These are phyloP conservation scores for Phellopilus nigrolimitatus DNA, from an alignment of 1,284 basidiomycete genomes.

Conservation along the genomic window DNA sequence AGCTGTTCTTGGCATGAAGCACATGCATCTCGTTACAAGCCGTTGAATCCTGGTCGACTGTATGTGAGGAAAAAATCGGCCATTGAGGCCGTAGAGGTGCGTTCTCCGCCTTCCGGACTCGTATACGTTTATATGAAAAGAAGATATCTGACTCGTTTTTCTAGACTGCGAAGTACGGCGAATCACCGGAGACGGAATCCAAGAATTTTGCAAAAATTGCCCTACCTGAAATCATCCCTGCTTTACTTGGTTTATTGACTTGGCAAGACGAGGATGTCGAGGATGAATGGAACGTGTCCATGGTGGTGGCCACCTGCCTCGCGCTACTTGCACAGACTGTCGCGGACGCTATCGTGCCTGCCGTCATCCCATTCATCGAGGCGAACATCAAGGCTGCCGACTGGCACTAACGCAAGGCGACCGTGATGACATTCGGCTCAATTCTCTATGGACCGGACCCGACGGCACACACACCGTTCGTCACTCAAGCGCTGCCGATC, in stretches of 20 bases:
- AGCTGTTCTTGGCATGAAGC: constrained; percentile 97
- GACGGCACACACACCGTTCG: constrained; percentile 80
- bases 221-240: constrained; percentile 90
- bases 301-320: constrained; percentile 96
- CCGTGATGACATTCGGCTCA: constrained; percentile 97
- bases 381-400: constrained; percentile 88
- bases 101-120: constrained; percentile 18
- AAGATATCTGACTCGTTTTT: constrained; percentile 18
- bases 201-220: constrained; percentile 94
- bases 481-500: constrained; percentile 90
- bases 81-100: constrained; percentile 88
- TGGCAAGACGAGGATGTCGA: constrained; percentile 97
- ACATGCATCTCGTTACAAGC: constrained; percentile 91
- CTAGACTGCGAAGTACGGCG: constrained; percentile 89
- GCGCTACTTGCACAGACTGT: constrained; percentile 88
- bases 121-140: constrained; percentile 10
- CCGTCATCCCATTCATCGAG: constrained; percentile 98
- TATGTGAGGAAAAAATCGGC: constrained; percentile 97
- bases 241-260: constrained; percentile 84
- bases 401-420: constrained; percentile 96
- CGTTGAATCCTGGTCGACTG: constrained; percentile 99
- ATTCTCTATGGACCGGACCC: constrained; percentile 96
- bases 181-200: constrained; percentile 84
- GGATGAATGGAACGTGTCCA: constrained; percentile 98
- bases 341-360: constrained; percentile 85